Evolutionary conservation across 2,329 filamentous ascomycete species (phyloP).

Genomic region (Talaromyces sp.): DNA sequence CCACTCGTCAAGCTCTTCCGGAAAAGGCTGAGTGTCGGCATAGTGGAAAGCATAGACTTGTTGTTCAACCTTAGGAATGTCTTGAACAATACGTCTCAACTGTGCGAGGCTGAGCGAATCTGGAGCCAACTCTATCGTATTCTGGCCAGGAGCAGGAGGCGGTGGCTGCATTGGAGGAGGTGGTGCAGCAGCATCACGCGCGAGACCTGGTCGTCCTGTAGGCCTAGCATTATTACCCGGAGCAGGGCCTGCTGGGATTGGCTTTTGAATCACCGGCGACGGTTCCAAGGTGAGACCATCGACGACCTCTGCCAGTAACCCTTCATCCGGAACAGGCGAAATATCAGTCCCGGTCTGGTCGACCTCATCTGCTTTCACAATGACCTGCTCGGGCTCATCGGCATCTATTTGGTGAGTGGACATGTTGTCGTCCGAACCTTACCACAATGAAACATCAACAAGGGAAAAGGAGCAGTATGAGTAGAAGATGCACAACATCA

Average conservation of each 20-base stretch:
- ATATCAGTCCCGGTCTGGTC: slow-evolving; percentile 49
- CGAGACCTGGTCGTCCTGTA: slow-evolving; percentile 34
- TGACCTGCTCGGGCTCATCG: slow-evolving; percentile 35
- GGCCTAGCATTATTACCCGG: slow-evolving; percentile 21
- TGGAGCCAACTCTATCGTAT: slow-evolving; percentile 38
- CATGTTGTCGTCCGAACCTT: slow-evolving; percentile 8
- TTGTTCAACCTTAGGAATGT: slow-evolving; percentile 66
- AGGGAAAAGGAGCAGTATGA: slow-evolving; percentile 5
- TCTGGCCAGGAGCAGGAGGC: slow-evolving; percentile 44
- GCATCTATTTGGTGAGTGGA: slow-evolving; percentile 30
- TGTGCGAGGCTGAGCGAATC: slow-evolving; percentile 75
- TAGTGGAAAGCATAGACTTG: slow-evolving; percentile 83
- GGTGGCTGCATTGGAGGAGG: slow-evolving; percentile 46
- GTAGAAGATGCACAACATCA: slow-evolving; percentile 16
- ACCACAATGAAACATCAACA: background rate
- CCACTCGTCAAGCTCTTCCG: slow-evolving; percentile 95
- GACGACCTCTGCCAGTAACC: slow-evolving; percentile 41
- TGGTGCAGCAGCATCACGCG: slow-evolving; percentile 35
- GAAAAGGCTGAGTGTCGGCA: slow-evolving; percentile 66
- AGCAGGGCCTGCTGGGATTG: slow-evolving; percentile 1
- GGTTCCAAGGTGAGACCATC: slow-evolving; percentile 38
- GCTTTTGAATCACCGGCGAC: slow-evolving; percentile 20
- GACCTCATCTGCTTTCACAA: slow-evolving; percentile 50
- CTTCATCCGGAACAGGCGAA: slow-evolving; percentile 42
- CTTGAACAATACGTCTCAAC: slow-evolving; percentile 67